Evolutionary conservation across 352 stramenopile genomes (phyloP).

Genomic region (Globisporangium camurandrum): DNA sequence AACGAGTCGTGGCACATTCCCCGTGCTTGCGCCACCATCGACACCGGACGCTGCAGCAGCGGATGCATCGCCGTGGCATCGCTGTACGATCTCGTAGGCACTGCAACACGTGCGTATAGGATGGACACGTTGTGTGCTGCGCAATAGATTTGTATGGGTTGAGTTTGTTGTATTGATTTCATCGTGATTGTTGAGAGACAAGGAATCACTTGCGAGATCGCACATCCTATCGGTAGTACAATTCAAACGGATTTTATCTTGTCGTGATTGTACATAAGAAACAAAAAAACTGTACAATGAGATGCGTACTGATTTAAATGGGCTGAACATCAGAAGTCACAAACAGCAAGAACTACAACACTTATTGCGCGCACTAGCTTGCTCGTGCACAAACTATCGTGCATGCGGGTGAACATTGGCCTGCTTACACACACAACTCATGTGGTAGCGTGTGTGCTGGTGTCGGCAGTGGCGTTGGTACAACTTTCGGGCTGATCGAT

Average conservation of each 20-base stretch:
- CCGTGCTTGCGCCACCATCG: conserved; percentile 9
- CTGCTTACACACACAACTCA: conserved; percentile 9
- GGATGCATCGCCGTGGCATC: conserved; percentile 31
- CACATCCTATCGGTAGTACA: too few relatives aligned
- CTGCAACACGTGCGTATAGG: conserved; percentile 1
- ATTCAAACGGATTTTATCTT: too few relatives aligned
- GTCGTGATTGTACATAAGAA: too few relatives aligned
- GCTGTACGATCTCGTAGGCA: conserved; percentile 55
- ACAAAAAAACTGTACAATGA: too few relatives aligned
- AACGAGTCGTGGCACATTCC: not conserved
- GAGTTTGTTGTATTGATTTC: too few relatives aligned
- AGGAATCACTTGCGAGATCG: too few relatives aligned
- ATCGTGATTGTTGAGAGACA: too few relatives aligned
- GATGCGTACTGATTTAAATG: too few relatives aligned
- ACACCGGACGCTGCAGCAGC: conserved; percentile 18
- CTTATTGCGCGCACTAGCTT: not conserved
- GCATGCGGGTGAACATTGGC: not conserved
- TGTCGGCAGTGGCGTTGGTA: conserved; percentile 4
- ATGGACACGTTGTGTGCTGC: too few relatives aligned
- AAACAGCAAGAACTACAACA: too few relatives aligned
- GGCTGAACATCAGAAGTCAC: too few relatives aligned
- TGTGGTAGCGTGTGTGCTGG: conserved; percentile 5
- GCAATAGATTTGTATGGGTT: too few relatives aligned
- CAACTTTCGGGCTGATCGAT: not conserved
- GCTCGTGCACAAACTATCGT: not conserved